These are phyloP conservation scores for Cenchrus americanus DNA, from an alignment of 176 grass and related monocot species.

Conservation along the genomic window DNA sequence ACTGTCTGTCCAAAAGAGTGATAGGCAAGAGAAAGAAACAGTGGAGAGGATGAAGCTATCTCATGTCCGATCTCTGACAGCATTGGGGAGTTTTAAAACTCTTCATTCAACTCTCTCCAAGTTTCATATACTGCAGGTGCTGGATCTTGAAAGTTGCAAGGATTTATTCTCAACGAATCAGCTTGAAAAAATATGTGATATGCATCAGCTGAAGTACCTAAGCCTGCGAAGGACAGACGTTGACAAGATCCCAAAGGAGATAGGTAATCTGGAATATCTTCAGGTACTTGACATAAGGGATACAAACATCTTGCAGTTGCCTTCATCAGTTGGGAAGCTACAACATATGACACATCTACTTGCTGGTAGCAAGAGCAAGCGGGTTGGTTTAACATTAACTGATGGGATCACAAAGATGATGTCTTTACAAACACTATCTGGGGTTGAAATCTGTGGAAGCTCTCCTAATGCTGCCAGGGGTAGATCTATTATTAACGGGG, in stretches of 20 bases:
- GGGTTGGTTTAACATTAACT: background rate
- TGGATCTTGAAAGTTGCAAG: slow-evolving; percentile 41
- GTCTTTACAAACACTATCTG: slow-evolving; percentile 29
- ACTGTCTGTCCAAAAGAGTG: background rate
- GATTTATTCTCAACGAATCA: background rate
- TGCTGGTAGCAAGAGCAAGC: background rate
- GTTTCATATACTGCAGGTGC: slow-evolving; percentile 3
- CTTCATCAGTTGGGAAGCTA: background rate
- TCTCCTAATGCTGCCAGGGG: no score
- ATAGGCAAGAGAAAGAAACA: background rate
- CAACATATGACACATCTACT: slow-evolving; percentile 28
- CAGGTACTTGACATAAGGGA: slow-evolving; percentile 37
- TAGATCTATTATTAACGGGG: no score
- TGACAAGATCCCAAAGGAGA: background rate
- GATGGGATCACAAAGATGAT: slow-evolving; percentile 30
- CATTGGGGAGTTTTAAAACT: background rate
- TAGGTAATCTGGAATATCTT: background rate
- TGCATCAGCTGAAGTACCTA: no score
- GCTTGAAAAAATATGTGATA: no score
- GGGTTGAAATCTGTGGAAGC: slow-evolving; percentile 8
- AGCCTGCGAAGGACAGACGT: no score
- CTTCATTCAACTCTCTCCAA: background rate
- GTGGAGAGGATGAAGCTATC: slow-evolving; percentile 27
- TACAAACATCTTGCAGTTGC: background rate
- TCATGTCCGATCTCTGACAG: background rate